Percentiles rank a stretch among this genome's conserved stretches.
Evolutionary conservation across 1,139 yeast genomes (phyloP).

Genomic region (Candida pseudoviswanathii): DNA sequence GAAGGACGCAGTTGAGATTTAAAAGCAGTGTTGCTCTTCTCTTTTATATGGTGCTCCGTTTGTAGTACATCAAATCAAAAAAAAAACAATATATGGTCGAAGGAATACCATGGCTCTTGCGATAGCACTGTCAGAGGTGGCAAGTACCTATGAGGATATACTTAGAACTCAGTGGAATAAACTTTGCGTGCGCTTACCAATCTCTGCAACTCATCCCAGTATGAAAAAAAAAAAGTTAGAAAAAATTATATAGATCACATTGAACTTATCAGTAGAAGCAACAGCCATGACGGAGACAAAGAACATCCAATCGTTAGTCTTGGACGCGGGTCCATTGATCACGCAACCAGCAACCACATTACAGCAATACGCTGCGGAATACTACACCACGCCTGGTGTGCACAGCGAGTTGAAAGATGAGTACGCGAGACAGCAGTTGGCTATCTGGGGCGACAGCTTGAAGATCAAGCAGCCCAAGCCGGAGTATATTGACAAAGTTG

Average conservation of each 20-base stretch:
- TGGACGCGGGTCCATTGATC: constrained; percentile 94
- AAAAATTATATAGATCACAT: background rate
- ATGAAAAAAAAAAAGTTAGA: background rate
- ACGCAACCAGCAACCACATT: constrained; percentile 80
- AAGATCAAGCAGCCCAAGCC: constrained; percentile 75
- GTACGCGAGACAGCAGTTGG: constrained; percentile 73
- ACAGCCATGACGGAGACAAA: constrained; percentile 11
- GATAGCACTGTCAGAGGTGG: no score
- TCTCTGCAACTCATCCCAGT: constrained; percentile 1
- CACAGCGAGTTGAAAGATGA: constrained; percentile 85
- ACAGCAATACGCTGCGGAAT: constrained; percentile 65
- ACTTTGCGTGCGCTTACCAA: background rate
- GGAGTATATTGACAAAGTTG: constrained; percentile 63
- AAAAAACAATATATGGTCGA: no score
- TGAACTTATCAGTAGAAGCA: background rate
- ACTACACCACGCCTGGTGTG: constrained; percentile 92
- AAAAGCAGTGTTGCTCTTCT: background rate
- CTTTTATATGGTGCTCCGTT: no score
- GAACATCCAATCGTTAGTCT: constrained; percentile 58
- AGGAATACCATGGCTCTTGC: no score
- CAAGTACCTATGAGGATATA: no score
- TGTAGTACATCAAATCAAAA: no score
- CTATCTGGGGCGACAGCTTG: constrained; percentile 72
- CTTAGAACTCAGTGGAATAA: no score
- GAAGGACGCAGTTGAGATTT: constrained; percentile 4